Conservation (phyloP, 176 grass and related monocot genomes). For the Triticum timopheevii region DNA sequence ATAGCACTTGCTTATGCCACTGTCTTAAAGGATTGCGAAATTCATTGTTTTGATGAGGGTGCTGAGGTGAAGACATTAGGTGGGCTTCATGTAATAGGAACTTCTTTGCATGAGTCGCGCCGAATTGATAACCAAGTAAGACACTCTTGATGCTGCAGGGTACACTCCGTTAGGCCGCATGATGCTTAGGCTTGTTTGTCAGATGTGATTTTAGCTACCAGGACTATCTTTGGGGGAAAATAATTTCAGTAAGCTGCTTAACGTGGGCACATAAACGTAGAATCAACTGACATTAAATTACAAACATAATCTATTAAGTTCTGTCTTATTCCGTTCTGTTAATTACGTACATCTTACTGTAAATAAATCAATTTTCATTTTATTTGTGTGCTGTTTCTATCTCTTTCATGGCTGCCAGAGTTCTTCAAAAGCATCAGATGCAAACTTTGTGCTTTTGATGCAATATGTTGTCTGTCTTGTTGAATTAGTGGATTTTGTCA, state of each 20-base stretch:
- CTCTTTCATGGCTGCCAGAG: neutral
- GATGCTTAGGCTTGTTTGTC: slow-evolving; percentile 12
- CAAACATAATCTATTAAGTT: neutral
- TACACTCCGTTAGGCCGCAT: neutral
- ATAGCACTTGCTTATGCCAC: slow-evolving; percentile 75
- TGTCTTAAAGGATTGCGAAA: slow-evolving; percentile 77
- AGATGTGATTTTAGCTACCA: neutral
- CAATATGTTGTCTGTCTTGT: neutral
- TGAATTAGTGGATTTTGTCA: neutral
- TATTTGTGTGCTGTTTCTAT: slow-evolving; percentile 2
- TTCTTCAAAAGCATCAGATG: neutral
- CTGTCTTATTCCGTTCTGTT: slow-evolving; percentile 5
- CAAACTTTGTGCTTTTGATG: neutral
- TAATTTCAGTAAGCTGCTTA: neutral
- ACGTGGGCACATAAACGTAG: neutral
- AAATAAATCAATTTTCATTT: neutral
- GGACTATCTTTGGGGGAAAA: neutral
- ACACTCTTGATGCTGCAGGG: slow-evolving; percentile 21
- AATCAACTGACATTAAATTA: slow-evolving; percentile 13
- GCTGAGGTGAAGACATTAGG: slow-evolving; percentile 85
- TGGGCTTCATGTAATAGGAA: slow-evolving; percentile 96
- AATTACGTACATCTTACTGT: neutral
- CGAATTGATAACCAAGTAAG: slow-evolving; percentile 98
- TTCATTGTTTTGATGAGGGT: slow-evolving; percentile 83
- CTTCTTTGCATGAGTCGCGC: slow-evolving; percentile 93